phyloP scores from a whole-genome alignment of 768 basidiomycete genomes.

The Sporobolomyces roseus region DNA sequence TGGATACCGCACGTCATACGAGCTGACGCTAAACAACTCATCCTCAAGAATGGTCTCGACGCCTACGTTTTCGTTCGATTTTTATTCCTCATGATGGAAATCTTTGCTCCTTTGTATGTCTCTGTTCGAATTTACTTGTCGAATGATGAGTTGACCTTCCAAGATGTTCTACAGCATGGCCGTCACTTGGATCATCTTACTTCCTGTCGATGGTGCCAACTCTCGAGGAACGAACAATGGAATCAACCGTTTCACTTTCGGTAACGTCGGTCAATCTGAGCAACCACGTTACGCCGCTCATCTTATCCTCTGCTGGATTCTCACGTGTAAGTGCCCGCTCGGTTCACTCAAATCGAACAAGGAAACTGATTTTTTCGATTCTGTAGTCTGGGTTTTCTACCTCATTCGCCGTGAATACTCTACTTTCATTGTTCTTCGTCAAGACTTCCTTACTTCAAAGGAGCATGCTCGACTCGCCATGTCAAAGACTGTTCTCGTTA shows the following conservation, averaged over 20 bases:
- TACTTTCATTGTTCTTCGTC: constrained; percentile 73
- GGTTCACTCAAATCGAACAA: neutral
- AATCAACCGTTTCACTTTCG: constrained; percentile 64
- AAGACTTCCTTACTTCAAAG: constrained; percentile 71
- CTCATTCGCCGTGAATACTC: constrained; percentile 75
- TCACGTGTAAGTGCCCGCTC: constrained; percentile 61
- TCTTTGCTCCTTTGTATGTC: constrained; percentile 77
- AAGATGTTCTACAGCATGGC: constrained; percentile 57
- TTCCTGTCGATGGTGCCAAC: constrained; percentile 65
- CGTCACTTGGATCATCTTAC: constrained; percentile 75
- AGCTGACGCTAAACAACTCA: constrained; percentile 62
- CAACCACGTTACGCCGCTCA: constrained; percentile 71
- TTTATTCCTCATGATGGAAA: constrained; percentile 71
- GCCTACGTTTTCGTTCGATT: constrained; percentile 92
- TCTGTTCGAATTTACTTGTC: too few species aligned
- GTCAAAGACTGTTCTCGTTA: constrained; percentile 84
- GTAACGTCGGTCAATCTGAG: constrained; percentile 58
- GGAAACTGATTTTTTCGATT: neutral
- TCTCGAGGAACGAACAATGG: constrained; percentile 56
- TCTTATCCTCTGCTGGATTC: constrained; percentile 67
- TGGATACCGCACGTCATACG: constrained; percentile 68
- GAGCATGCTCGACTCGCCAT: constrained; percentile 72
- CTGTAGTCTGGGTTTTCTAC: constrained; percentile 75
- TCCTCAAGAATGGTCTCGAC: constrained; percentile 72
- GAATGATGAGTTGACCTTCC: too few species aligned